A percentile compares a stretch with the other conserved stretches of the same genome.
Conservation (phyloP, 2,329 filamentous ascomycete genomes). For the Diaporthe capsici region DNA sequence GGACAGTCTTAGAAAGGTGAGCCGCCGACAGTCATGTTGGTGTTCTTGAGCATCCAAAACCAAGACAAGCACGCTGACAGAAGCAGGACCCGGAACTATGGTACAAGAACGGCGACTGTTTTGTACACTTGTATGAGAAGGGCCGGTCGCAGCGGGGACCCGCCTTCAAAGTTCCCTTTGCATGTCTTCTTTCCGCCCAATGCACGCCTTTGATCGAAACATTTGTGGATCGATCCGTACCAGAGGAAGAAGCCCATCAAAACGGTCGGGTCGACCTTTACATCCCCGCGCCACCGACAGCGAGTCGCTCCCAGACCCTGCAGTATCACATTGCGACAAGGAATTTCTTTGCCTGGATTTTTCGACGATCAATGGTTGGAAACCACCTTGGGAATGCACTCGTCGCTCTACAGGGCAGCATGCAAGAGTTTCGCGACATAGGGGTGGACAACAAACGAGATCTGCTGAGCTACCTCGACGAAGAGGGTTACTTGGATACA, state of each 20-base stretch:
- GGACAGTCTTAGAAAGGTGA: slow-evolving; percentile 64
- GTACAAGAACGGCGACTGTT: slow-evolving; percentile 76
- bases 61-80: background rate
- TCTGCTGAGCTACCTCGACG: slow-evolving; percentile 75
- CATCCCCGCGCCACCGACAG: slow-evolving; percentile 73
- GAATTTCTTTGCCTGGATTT: slow-evolving; percentile 82
- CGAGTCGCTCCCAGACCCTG: slow-evolving; percentile 68
- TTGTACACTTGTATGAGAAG: slow-evolving; percentile 76
- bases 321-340: slow-evolving; percentile 77
- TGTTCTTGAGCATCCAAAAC: background rate
- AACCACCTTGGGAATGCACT: slow-evolving; percentile 74
- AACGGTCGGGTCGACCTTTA: slow-evolving; percentile 70
- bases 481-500: slow-evolving; percentile 79
- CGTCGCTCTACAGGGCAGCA: slow-evolving; percentile 73
- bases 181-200: slow-evolving; percentile 67
- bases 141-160: slow-evolving; percentile 76
- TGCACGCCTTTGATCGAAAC: slow-evolving; percentile 73
- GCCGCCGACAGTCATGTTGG: slow-evolving; percentile 43
- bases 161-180: slow-evolving; percentile 76
- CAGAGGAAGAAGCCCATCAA: slow-evolving; percentile 41
- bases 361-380: slow-evolving; percentile 76
- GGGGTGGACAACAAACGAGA: slow-evolving; percentile 71
- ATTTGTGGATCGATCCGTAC: slow-evolving; percentile 57
- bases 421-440: slow-evolving; percentile 71
- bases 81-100: slow-evolving; percentile 80